phyloP scores from a whole-genome alignment of 73 alveolate species.

The Stentor coeruleus region DNA sequence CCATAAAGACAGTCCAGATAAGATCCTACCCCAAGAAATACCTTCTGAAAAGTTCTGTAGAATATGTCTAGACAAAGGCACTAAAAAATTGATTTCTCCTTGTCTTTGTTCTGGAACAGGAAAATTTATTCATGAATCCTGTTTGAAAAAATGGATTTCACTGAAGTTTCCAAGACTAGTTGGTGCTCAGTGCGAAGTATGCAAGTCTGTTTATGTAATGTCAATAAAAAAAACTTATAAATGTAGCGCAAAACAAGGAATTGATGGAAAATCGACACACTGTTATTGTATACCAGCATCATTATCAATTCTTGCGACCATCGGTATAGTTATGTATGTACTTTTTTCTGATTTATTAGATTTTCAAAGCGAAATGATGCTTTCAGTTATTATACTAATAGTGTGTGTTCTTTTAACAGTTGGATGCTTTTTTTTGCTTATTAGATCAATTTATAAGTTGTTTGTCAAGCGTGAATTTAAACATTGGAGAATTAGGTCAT shows the following conservation, averaged over 20 bases:
- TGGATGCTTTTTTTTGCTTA: not conserved
- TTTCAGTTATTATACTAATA: too few relatives aligned
- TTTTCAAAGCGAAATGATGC: too few relatives aligned
- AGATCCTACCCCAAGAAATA: too few relatives aligned
- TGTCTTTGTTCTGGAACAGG: slow-evolving; percentile 49
- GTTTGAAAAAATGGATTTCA: slow-evolving; percentile 49
- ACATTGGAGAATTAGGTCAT: not conserved
- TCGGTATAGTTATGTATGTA: too few relatives aligned
- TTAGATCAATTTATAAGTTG: not conserved
- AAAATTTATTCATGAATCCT: slow-evolving; percentile 37
- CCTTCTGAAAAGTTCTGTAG: not conserved
- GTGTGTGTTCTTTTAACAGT: too few relatives aligned
- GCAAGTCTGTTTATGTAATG: not conserved
- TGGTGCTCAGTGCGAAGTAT: not conserved
- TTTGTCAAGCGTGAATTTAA: too few relatives aligned
- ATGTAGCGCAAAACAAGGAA: not conserved
- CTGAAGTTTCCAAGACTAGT: not conserved
- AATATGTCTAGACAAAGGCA: not conserved
- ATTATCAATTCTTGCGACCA: too few relatives aligned
- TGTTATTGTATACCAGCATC: not conserved
- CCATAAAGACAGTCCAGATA: too few relatives aligned
- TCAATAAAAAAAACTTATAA: not conserved
- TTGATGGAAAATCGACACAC: not conserved
- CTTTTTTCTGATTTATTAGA: too few relatives aligned
- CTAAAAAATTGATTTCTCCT: slow-evolving; percentile 32